Base-by-base conservation (phyloP, 1,284 basidiomycete species). In the Cystobasidium sp. region DNA sequence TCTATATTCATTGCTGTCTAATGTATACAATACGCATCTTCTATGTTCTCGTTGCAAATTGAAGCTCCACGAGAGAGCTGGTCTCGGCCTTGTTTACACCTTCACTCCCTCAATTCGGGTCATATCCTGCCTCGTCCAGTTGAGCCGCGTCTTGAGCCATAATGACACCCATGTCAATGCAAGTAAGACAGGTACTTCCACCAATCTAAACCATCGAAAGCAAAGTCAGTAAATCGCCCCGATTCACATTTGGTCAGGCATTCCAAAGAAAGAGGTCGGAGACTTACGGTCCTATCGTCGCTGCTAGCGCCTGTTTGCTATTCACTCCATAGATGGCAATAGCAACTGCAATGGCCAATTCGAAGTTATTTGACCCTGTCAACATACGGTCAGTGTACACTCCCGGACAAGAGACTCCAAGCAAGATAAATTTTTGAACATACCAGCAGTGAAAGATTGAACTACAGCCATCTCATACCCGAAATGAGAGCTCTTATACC, bases 281-380 rank as follows among this genome's bases (percentile, higher is more conserved):
- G 37, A 92, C 88, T 10, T 92, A 84, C 0, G 90, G 91, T 0
- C 91, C 91, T 37, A 90, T 88, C 5, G 91, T 91, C 6, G 91
- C 89, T 0, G 91, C 91, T 0, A 93, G 84, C 0, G 89, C 90
- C 80, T 92, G 88, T 72, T 89, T 87, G 0, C 89, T 90, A 9
- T 88, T 84, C 1, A 89, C 87, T 0, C 91, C 91, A 80, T 90
- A 94, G 0, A 90, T 87, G 0, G 91, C 88, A 46, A 94, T 89
- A 2, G 88, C 87, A 1, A 94, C 89, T 0, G 93, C 92, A 71
- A 94, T 94, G 0, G 92, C 91, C 0, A 94, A 85, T 82, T 93
- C 91, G 73, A 79, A 70, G n/a, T 43, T 52, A 46, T 47, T 53
- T 78, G 78, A 75, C 70, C 75, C 65, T 6, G 41, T 22, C 3